phyloP scores from a whole-genome alignment of 768 basidiomycete genomes.

The Tricholoma sp. region DNA sequence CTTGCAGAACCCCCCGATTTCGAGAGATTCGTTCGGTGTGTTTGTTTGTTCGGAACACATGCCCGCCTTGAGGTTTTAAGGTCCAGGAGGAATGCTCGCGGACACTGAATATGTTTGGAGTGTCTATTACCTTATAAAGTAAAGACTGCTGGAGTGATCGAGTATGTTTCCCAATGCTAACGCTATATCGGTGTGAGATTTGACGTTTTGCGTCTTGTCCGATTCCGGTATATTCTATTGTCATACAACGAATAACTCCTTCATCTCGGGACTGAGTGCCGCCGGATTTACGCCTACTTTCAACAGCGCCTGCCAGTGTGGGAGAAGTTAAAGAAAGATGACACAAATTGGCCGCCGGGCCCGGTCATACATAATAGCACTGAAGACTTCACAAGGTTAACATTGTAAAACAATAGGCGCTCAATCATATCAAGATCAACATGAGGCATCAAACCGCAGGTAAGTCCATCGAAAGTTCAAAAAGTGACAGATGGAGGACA shows the following conservation, averaged over 20 bases:
- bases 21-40: not conserved
- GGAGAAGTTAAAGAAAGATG: not conserved
- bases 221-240: not conserved
- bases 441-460: conserved; percentile 7
- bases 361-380: not conserved
- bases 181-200: not conserved
- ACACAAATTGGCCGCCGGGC: not conserved
- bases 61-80: not conserved
- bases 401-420: not conserved
- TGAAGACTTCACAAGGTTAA: not conserved
- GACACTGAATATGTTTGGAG: conserved; percentile 12
- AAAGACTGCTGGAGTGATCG: not conserved
- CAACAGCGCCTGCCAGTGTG: no score
- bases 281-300: no score
- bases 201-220: not conserved
- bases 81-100: conserved; percentile 7
- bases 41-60: not conserved
- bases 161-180: not conserved
- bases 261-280: not conserved
- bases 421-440: conserved; percentile 7
- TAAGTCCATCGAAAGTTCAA: not conserved
- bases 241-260: not conserved
- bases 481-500: not conserved
- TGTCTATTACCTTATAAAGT: conserved; percentile 8
- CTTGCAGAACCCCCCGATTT: conserved; percentile 5